Base-by-base conservation (phyloP, 306 rosid species). In the Ziziphus jujuba region DNA sequence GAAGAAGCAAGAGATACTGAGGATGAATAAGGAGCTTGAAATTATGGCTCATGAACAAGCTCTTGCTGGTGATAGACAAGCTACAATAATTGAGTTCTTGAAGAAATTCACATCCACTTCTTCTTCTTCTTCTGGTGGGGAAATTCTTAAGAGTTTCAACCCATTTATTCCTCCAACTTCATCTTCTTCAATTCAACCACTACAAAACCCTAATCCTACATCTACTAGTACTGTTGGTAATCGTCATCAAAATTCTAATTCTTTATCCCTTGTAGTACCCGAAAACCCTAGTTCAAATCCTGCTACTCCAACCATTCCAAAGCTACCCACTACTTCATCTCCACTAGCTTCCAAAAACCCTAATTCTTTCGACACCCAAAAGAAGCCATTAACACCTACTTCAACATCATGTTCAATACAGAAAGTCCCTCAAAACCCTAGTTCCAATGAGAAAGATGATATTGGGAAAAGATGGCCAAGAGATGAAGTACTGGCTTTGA, bases 401-500 rank as follows among this genome's bases (percentile, higher is more conserved):
- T 36, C 45, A 34, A 12, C 51, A 25, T 8, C 53, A 34, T 22
- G 34, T 23, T 8, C 53, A 31, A 31, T 57, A 59, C 48, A 19
- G n/a, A 45, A 40, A 49, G n/a, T 20, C 79, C 61, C 65, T 40
- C 52, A 50, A 67, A 23, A 16, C 77, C 58, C 72, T 67, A 23
- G 67, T 56, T 11, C 28, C 21, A 68, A 48, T 16, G 75, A 77
- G 52, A 65, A 59, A 59, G 95, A 85, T 1, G 86, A 80, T 61
- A 63, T 79, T 24, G 95, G 92, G 59, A 92, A 88, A 70, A 71
- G 98, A 44, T 92, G 98, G 98, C 98, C 96, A 6, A 84, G 83
- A 58, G 98, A 92, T 57, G 96, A 92, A 76, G 98, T 92, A 13
- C 40, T 87, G 68, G 91, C 95, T 2, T 62, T 92, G 45, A 84